Conservation (phyloP, 2,329 filamentous ascomycete species). For the Juglanconis sp. region DNA sequence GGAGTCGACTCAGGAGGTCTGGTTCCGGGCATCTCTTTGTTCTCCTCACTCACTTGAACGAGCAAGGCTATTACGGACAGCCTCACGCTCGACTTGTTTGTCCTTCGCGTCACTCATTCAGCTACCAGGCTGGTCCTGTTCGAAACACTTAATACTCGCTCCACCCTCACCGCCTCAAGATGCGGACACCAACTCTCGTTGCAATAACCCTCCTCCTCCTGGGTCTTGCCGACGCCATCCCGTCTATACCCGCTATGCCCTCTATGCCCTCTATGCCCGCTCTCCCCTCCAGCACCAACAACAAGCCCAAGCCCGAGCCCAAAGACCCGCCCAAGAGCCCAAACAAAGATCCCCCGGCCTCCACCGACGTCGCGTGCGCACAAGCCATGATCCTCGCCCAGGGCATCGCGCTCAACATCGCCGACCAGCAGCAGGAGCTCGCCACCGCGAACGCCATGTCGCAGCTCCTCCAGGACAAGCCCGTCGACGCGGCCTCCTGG, state of each 20-base stretch:
- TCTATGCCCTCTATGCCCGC: too few species aligned
- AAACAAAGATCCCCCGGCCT: not conserved
- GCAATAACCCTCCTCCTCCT: not conserved
- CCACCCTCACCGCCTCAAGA: slow-evolving; percentile 3
- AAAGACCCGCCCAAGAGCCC: too few species aligned
- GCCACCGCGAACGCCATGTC: slow-evolving; percentile 11
- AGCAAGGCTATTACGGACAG: slow-evolving; percentile 11
- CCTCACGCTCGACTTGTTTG: not conserved
- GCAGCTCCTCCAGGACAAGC: slow-evolving; percentile 15
- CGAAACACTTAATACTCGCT: not conserved
- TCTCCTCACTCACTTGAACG: not conserved
- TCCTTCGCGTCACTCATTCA: slow-evolving; percentile 10
- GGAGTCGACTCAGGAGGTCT: too few species aligned
- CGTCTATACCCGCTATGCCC: too few species aligned
- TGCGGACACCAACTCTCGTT: slow-evolving; percentile 2
- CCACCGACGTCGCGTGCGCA: slow-evolving; percentile 11
- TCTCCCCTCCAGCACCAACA: not conserved
- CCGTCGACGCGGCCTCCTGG: slow-evolving; percentile 17
- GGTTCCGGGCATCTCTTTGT: not conserved
- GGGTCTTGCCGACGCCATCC: not conserved
- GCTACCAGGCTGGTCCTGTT: not conserved
- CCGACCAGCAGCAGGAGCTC: slow-evolving; percentile 23
- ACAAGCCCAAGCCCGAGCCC: not conserved
- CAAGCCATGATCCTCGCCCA: slow-evolving; percentile 21
- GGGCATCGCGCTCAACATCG: slow-evolving; percentile 24